Evolutionary conservation across 495 filamentous ascomycete genomes (phyloP).

Genomic region (Penicillium robsamsonii): DNA sequence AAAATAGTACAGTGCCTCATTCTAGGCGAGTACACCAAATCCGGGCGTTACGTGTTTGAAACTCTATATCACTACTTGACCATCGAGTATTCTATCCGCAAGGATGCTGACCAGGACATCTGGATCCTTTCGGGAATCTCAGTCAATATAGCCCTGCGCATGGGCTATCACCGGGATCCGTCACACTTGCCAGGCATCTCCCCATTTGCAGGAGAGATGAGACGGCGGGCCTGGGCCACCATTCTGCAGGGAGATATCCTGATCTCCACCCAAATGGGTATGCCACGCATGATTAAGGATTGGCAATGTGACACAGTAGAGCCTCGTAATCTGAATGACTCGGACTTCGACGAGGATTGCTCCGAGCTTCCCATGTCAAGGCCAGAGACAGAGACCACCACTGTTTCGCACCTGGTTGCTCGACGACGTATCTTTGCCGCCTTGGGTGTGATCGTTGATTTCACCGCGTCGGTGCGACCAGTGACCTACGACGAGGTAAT

Average conservation of each 20-base stretch:
- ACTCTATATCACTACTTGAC: constrained; percentile 40
- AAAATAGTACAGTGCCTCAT: constrained; percentile 40
- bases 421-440: neutral
- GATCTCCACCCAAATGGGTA: constrained; percentile 39
- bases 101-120: constrained; percentile 37
- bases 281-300: constrained; percentile 35
- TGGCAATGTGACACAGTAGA: constrained; percentile 36
- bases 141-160: constrained; percentile 39
- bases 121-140: constrained; percentile 42
- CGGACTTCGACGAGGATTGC: constrained; percentile 29
- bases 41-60: constrained; percentile 40
- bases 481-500: neutral
- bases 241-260: constrained; percentile 51
- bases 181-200: constrained; percentile 44
- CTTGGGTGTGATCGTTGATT: neutral
- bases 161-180: constrained; percentile 51
- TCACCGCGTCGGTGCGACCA: neutral
- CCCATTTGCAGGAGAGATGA: constrained; percentile 54
- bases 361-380: constrained; percentile 22
- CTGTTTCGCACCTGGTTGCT: neutral
- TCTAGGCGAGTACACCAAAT: constrained; percentile 43
- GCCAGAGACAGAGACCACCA: constrained; percentile 20
- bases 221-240: constrained; percentile 53
- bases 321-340: constrained; percentile 39
- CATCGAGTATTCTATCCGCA: constrained; percentile 34